phyloP scores from a whole-genome alignment of 306 rosid genomes.

The Canavalia gladiata region DNA sequence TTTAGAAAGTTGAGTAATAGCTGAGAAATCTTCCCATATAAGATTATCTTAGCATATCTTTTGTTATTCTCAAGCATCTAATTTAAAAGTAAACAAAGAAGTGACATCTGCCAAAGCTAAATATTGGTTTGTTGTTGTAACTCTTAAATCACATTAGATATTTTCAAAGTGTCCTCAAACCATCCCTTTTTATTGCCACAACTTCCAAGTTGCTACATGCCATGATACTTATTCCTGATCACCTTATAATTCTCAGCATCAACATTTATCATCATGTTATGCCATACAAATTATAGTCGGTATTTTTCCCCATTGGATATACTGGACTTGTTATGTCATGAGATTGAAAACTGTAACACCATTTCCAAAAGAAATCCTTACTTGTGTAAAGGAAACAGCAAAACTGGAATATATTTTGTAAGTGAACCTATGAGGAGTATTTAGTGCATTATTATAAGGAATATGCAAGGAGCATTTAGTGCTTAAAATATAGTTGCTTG shows the following conservation, averaged over 20 bases:
- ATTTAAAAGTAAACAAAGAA: too few species aligned
- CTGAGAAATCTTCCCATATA: not conserved
- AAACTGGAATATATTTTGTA: not conserved
- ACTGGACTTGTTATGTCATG: not conserved
- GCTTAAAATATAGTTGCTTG: not conserved
- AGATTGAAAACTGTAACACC: slow-evolving; percentile 14
- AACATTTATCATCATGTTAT: not conserved
- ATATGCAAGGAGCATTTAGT: not conserved
- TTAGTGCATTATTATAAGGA: not conserved
- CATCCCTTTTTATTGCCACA: not conserved
- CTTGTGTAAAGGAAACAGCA: not conserved
- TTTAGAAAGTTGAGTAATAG: not conserved
- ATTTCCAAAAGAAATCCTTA: not conserved
- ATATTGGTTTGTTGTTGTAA: not conserved
- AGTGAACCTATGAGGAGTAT: slow-evolving; percentile 3
- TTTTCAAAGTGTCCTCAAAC: not conserved
- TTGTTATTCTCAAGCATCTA: not conserved
- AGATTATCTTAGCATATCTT: too few species aligned
- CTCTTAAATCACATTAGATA: not conserved
- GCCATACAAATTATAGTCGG: slow-evolving; percentile 12
- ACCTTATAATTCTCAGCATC: slow-evolving; percentile 7
- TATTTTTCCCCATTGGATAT: not conserved
- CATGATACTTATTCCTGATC: not conserved
- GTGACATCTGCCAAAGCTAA: too few species aligned
- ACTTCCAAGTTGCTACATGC: not conserved